Evolutionary conservation across 2,329 filamentous ascomycete species (phyloP).

Genomic region (Cordyceps militaris): DNA sequence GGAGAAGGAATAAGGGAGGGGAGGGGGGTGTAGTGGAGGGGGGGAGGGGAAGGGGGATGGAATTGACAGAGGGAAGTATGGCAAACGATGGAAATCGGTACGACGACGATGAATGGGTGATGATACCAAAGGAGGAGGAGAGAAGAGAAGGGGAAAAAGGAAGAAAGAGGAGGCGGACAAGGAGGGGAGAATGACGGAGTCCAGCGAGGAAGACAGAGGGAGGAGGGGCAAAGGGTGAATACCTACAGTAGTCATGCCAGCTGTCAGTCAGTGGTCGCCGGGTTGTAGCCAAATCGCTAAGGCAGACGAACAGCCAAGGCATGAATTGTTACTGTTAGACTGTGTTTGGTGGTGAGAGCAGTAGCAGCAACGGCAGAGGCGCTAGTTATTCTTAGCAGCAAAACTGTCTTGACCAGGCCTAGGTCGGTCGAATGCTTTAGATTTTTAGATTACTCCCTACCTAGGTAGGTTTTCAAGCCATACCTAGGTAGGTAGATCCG

Average conservation of each 20-base stretch:
- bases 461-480: too few relatives aligned
- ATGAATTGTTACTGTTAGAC: not conserved
- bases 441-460: too few relatives aligned
- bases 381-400: not conserved
- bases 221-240: not conserved
- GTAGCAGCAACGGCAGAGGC: not conserved
- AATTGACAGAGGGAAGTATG: conserved; percentile 10
- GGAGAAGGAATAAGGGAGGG: not conserved
- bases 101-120: conserved; percentile 1
- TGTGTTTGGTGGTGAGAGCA: not conserved
- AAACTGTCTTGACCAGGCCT: not conserved
- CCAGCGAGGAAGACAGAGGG: not conserved
- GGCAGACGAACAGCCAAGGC: not conserved
- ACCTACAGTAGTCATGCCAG: not conserved
- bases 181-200: not conserved
- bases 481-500: not conserved
- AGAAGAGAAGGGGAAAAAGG: not conserved
- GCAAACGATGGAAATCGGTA: conserved; percentile 1
- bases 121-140: not conserved
- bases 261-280: too few relatives aligned
- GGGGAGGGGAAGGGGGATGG: not conserved
- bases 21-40: conserved; percentile 2
- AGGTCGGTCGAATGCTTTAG: too few relatives aligned
- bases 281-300: not conserved
- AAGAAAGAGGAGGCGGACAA: not conserved